Percentiles rank a stretch among this genome's conserved stretches.
Evolutionary conservation across 75 land plant species (phyloP).

Genomic region (Picea sitchensis): DNA sequence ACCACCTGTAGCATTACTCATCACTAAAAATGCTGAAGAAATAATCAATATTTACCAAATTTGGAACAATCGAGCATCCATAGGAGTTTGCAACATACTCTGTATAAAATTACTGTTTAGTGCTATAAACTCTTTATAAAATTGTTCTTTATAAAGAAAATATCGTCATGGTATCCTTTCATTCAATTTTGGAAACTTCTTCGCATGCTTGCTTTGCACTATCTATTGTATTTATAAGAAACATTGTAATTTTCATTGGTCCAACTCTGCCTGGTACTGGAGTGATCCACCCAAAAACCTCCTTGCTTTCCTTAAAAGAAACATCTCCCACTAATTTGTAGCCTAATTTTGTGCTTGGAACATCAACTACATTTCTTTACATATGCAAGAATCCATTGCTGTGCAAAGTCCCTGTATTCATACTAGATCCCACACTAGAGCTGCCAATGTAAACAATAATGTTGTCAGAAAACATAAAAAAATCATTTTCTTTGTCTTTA

Average conservation of each 20-base stretch:
- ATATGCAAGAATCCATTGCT: too few species aligned
- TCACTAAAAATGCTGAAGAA: too few species aligned
- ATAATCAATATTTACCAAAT: too few species aligned
- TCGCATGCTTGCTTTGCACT: constrained; percentile 46
- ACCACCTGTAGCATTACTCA: too few species aligned
- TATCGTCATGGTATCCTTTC: not conserved
- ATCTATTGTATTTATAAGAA: constrained; percentile 70
- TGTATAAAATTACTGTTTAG: too few species aligned
- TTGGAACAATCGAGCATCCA: too few species aligned
- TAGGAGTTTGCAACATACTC: too few species aligned
- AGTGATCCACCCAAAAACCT: constrained; percentile 75
- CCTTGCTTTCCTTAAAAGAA: constrained; percentile 61
- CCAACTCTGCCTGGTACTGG: constrained; percentile 94
- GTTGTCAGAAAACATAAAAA: constrained; percentile 17
- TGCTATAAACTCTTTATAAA: too few species aligned
- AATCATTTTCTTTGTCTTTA: constrained; percentile 35
- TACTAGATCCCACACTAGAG: too few species aligned
- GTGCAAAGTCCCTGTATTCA: too few species aligned
- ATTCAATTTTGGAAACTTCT: not conserved
- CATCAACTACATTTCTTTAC: constrained; percentile 41
- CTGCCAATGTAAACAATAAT: constrained; percentile 8
- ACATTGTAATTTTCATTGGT: constrained; percentile 90
- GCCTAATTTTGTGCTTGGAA: constrained; percentile 63
- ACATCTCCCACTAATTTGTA: constrained; percentile 83
- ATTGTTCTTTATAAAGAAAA: too few species aligned